phyloP scores from a whole-genome alignment of 495 filamentous ascomycete species.

The Neurospora cerealis region DNA sequence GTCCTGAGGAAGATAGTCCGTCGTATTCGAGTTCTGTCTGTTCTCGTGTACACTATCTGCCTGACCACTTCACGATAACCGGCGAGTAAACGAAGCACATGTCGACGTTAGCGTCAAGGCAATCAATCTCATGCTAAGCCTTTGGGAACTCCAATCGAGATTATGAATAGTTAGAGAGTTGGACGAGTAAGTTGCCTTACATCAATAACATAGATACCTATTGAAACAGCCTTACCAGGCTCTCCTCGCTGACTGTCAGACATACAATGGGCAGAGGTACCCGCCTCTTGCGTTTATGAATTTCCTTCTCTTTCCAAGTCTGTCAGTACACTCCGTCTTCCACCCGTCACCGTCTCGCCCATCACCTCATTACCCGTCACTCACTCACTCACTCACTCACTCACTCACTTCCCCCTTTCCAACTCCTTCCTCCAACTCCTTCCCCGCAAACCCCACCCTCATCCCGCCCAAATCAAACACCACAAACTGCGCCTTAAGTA shows the following conservation, averaged over 20 bases:
- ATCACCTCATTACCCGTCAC: too few relatives aligned
- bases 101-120: background rate
- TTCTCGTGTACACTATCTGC: background rate
- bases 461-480: slow-evolving; percentile 48
- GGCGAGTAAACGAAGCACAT: background rate
- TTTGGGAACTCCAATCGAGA: background rate
- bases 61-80: background rate
- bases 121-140: background rate
- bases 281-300: background rate
- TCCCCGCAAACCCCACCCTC: slow-evolving; percentile 46
- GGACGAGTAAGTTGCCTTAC: too few relatives aligned
- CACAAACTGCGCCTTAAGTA: slow-evolving; percentile 64
- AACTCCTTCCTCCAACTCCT: slow-evolving; percentile 9
- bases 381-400: background rate
- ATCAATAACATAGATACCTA: too few relatives aligned
- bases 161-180: background rate
- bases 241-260: too few relatives aligned
- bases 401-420: background rate
- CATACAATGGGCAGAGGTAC: background rate
- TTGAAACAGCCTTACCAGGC: too few relatives aligned
- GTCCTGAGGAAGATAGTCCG: too few relatives aligned
- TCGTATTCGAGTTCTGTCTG: background rate
- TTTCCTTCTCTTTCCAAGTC: background rate
- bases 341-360: background rate
- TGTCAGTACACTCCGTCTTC: background rate